A percentile compares a stretch with the other conserved stretches of the same genome.
These are phyloP conservation scores for Bidens hawaiensis DNA, from an alignment of 140 eudicot species.

Conservation along the genomic window DNA sequence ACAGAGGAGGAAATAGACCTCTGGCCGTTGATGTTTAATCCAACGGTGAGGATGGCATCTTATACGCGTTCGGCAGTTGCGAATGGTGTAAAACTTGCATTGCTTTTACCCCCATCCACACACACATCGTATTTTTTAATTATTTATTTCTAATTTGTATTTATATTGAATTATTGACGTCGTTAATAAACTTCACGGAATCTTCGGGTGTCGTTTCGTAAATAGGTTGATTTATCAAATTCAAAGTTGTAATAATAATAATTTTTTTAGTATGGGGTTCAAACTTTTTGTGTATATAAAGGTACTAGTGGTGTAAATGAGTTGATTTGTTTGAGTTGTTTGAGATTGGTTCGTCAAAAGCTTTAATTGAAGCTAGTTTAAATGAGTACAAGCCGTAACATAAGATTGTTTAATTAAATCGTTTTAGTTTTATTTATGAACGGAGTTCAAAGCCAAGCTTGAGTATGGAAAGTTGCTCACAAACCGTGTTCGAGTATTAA, in stretches of 20 bases:
- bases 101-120: slow-evolving; percentile 1
- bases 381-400: too few species aligned
- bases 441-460: too few species aligned
- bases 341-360: too few species aligned
- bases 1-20: neutral
- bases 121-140: neutral
- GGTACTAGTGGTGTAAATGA: neutral
- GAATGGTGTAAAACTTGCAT: neutral
- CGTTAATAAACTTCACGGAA: neutral
- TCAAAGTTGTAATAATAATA: too few species aligned
- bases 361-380: too few species aligned
- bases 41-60: neutral
- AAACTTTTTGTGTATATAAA: neutral
- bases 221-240: neutral
- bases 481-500: too few species aligned
- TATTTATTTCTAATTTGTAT: neutral
- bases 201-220: neutral
- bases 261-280: neutral
- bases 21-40: slow-evolving; percentile 8
- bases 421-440: too few species aligned
- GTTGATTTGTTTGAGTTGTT: too few species aligned
- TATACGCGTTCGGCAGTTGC: slow-evolving; percentile 1
- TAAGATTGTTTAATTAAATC: too few species aligned
- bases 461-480: too few species aligned
- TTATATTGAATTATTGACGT: too few species aligned